Evolutionary conservation across 2,329 filamentous ascomycete genomes (phyloP).

Genomic region (Fusarium keratoplasticum): DNA sequence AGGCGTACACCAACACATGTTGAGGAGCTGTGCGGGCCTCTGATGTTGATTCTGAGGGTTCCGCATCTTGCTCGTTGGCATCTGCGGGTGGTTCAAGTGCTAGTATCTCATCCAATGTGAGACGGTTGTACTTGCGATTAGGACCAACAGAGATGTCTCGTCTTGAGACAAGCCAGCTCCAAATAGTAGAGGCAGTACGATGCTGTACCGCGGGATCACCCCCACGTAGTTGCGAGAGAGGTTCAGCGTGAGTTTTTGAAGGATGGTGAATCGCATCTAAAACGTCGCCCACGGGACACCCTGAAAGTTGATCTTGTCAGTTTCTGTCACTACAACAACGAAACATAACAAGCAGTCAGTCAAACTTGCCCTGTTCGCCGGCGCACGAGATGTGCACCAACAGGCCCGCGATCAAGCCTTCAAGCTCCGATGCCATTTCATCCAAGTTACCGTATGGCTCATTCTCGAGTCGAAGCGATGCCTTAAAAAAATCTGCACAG

Average conservation of each 20-base stretch:
- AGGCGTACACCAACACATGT: slow-evolving; percentile 57
- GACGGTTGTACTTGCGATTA: slow-evolving; percentile 47
- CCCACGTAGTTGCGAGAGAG: slow-evolving; percentile 17
- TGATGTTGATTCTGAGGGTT: not conserved
- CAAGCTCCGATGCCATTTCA: slow-evolving; percentile 53
- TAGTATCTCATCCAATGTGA: slow-evolving; percentile 54
- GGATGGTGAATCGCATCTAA: slow-evolving; percentile 48
- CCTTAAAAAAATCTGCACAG: slow-evolving; percentile 35
- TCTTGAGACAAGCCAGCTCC: slow-evolving; percentile 51
- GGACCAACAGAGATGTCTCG: slow-evolving; percentile 52
- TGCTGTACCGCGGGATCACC: slow-evolving; percentile 34
- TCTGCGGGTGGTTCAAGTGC: slow-evolving; percentile 26
- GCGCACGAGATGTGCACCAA: slow-evolving; percentile 53
- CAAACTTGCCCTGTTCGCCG: slow-evolving; percentile 52
- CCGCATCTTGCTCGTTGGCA: slow-evolving; percentile 11
- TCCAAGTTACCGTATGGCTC: slow-evolving; percentile 28
- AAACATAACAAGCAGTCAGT: not conserved
- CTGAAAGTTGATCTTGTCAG: slow-evolving; percentile 36
- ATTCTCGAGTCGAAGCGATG: slow-evolving; percentile 42
- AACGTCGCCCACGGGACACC: slow-evolving; percentile 48
- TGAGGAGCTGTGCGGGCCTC: not conserved
- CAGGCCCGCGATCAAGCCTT: slow-evolving; percentile 52
- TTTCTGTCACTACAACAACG: slow-evolving; percentile 5
- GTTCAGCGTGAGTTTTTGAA: slow-evolving; percentile 27
- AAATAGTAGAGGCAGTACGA: slow-evolving; percentile 48